Evolutionary conservation across 2,329 filamentous ascomycete genomes (phyloP).

Genomic region (Cercospora janseana): DNA sequence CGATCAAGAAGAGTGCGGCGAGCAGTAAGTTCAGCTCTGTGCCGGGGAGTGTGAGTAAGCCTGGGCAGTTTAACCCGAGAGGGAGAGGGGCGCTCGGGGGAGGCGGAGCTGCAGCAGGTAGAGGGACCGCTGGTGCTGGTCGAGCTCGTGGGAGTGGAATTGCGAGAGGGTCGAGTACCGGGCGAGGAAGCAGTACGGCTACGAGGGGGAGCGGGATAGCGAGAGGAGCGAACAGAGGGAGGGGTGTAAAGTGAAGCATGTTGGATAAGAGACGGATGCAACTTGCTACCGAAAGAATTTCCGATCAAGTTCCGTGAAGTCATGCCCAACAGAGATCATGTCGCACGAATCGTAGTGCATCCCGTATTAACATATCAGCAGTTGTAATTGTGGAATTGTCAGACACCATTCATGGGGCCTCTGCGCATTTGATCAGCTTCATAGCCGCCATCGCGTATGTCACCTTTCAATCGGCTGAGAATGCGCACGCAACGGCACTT

Average conservation of each 20-base stretch:
- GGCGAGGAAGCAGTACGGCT: conserved; percentile 30
- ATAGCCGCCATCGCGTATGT: no score
- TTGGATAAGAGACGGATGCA: no score
- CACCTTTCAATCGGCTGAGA: no score
- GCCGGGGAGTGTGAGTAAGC: conserved; percentile 22
- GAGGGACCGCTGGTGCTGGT: conserved; percentile 24
- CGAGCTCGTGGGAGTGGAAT: conserved; percentile 35
- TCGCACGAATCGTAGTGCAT: no score
- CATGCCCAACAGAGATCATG: no score
- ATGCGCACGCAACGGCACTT: no score
- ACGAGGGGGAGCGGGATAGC: conserved; percentile 30
- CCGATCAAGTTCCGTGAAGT: no score
- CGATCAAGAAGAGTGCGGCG: conserved; percentile 44
- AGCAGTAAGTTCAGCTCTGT: conserved; percentile 35
- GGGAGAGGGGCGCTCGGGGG: conserved; percentile 27
- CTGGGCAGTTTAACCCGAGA: conserved; percentile 31
- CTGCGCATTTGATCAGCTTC: no score
- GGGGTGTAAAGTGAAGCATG: conserved; percentile 35
- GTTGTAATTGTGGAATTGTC: no score
- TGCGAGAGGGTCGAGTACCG: conserved; percentile 29
- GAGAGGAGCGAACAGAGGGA: conserved; percentile 35
- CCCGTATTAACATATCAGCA: no score
- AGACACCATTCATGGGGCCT: no score
- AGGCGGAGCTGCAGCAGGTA: neutral
- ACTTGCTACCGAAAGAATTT: no score